A percentile compares a stretch with the other conserved stretches of the same genome.
Evolutionary conservation across 1,284 basidiomycete species (phyloP).

Genomic region (Irpex rosettiformis): DNA sequence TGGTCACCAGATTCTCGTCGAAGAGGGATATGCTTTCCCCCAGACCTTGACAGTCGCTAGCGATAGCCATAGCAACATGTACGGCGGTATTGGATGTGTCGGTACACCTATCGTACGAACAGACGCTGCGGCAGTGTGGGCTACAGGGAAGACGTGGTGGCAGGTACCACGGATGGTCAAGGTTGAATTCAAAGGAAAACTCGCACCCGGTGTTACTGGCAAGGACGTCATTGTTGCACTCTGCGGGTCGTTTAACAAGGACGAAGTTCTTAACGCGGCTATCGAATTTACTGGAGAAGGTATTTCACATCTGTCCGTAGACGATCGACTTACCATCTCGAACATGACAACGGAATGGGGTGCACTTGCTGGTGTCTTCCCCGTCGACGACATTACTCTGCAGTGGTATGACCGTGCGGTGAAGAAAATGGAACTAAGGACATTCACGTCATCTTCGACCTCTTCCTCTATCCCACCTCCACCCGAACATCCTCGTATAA

Average conservation of each 20-base stretch:
- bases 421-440: conserved; percentile 75
- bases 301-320: conserved; percentile 76
- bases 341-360: conserved; percentile 99
- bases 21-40: conserved; percentile 96
- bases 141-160: conserved; percentile 99
- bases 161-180: conserved; percentile 97
- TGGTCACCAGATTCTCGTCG: conserved; percentile 92
- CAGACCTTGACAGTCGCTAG: conserved; percentile 92
- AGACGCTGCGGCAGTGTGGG: conserved; percentile 95
- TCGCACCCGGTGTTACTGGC: conserved; percentile 90
- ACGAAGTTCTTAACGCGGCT: conserved; percentile 97
- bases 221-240: conserved; percentile 99
- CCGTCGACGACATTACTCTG: conserved; percentile 81
- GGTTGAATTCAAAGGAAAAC: conserved; percentile 84
- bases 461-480: conserved; percentile 60
- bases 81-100: conserved; percentile 95
- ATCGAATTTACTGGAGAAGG: conserved; percentile 98
- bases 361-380: conserved; percentile 93
- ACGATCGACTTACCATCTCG: conserved; percentile 93
- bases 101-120: conserved; percentile 96
- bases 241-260: conserved; percentile 95
- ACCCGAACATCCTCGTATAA: conserved; percentile 87
- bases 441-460: conserved; percentile 57
- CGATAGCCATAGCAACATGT: conserved; percentile 99
- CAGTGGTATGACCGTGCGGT: conserved; percentile 88